Percentiles rank a stretch among this genome's conserved stretches.
Conservation (phyloP, 1,139 yeast genomes). For the Lodderomyces elongisporus region DNA sequence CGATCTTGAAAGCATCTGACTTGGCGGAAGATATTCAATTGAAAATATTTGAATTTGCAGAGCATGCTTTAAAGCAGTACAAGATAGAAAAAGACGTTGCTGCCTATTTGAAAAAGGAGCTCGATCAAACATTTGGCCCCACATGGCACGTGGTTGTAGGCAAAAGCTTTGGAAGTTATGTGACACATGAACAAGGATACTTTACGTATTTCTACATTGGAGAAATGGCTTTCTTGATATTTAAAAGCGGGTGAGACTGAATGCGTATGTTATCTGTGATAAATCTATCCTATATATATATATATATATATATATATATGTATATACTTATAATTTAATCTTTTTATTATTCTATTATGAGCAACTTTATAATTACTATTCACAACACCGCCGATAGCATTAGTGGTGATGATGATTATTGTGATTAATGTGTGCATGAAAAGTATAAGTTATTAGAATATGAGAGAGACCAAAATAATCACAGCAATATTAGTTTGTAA, state of each 20-base stretch:
- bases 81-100: constrained; percentile 73
- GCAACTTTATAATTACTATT: too few species aligned
- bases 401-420: too few species aligned
- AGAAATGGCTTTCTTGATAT: constrained; percentile 71
- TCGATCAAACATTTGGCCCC: constrained; percentile 58
- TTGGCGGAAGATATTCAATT: constrained; percentile 55
- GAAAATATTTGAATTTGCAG: constrained; percentile 54
- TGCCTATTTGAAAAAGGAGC: constrained; percentile 69
- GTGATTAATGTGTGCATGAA: too few species aligned
- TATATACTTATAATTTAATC: too few species aligned
- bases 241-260: constrained; percentile 57
- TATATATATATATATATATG: too few species aligned
- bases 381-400: too few species aligned
- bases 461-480: too few species aligned
- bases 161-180: constrained; percentile 86
- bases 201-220: constrained; percentile 84
- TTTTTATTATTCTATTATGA: too few species aligned
- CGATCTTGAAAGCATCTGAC: constrained; percentile 45
- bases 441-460: too few species aligned
- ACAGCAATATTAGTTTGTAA: constrained; percentile 5
- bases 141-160: constrained; percentile 98
- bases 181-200: constrained; percentile 82
- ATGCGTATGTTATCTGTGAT: neutral
- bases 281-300: neutral
- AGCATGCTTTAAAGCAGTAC: constrained; percentile 41